These are phyloP conservation scores for Boletus insuetus DNA, from an alignment of 768 basidiomycete species.

Conservation along the genomic window DNA sequence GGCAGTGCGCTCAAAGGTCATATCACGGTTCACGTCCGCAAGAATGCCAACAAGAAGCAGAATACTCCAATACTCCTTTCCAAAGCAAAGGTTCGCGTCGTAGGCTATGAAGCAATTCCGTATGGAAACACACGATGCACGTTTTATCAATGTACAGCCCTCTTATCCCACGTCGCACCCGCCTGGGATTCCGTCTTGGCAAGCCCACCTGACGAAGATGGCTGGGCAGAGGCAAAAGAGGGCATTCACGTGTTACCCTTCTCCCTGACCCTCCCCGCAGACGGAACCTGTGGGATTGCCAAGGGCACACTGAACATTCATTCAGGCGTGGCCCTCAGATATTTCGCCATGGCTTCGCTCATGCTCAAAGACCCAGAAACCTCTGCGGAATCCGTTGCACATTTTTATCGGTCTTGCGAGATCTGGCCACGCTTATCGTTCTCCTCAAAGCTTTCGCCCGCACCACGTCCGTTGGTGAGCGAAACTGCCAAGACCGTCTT, in stretches of 20 bases:
- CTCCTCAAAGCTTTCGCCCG: constrained; percentile 54
- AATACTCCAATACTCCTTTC: constrained; percentile 56
- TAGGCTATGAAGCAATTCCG: constrained; percentile 79
- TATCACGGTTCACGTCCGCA: constrained; percentile 62
- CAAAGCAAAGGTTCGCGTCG: constrained; percentile 73
- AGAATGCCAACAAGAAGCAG: constrained; percentile 51
- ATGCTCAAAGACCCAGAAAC: constrained; percentile 68
- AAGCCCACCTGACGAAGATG: constrained; percentile 53
- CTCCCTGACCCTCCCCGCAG: constrained; percentile 60
- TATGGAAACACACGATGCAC: constrained; percentile 61
- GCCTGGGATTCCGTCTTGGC: constrained; percentile 42
- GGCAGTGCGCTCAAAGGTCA: constrained; percentile 70
- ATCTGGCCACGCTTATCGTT: constrained; percentile 77
- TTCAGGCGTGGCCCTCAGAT: constrained; percentile 64
- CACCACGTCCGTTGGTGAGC: constrained; percentile 56
- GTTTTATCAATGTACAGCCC: constrained; percentile 75
- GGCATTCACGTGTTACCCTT: constrained; percentile 76
- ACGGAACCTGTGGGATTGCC: constrained; percentile 47
- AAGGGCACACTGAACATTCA: constrained; percentile 57
- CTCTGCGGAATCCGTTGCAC: constrained; percentile 69
- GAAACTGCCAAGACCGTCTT: constrained; percentile 54
- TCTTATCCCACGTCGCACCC: constrained; percentile 49
- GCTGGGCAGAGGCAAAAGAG: constrained; percentile 58
- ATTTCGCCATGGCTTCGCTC: constrained; percentile 78
- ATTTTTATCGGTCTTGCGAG: constrained; percentile 83